Conservation (phyloP, 768 basidiomycete genomes). For the Mycena albidolilacea region DNA sequence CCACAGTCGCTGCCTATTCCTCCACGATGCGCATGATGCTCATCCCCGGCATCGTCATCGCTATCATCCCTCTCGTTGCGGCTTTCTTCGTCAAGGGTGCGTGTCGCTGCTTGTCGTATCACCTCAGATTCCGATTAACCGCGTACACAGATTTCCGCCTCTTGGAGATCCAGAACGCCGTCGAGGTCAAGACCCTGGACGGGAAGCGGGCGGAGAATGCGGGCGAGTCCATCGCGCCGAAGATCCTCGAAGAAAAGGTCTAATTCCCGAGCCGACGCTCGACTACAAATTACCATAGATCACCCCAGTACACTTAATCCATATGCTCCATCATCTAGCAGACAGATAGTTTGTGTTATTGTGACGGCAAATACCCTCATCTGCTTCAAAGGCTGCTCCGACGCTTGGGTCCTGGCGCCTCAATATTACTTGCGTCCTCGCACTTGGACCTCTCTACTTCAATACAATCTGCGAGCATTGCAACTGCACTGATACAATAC, state of each 20-base stretch:
- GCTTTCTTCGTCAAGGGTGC: constrained; percentile 60
- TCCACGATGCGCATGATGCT: constrained; percentile 59
- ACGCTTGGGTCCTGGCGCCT: no score
- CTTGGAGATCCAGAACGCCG: constrained; percentile 70
- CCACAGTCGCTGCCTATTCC: constrained; percentile 47
- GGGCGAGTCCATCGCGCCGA: constrained; percentile 38
- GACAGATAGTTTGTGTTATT: constrained; percentile 19
- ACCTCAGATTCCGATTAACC: background rate
- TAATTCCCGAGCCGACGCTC: background rate
- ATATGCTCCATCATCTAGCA: background rate
- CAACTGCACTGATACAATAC: background rate
- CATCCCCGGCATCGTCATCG: constrained; percentile 56
- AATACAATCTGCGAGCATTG: no score
- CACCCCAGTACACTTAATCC: background rate
- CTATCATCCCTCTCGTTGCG: constrained; percentile 63
- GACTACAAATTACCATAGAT: background rate
- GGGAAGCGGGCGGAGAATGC: constrained; percentile 36
- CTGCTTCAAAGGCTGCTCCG: no score
- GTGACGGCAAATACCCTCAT: background rate
- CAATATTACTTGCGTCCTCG: no score
- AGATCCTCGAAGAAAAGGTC: constrained; percentile 28
- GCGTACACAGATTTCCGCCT: constrained; percentile 58
- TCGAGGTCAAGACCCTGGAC: constrained; percentile 53
- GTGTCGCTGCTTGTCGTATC: background rate
- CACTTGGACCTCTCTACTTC: no score